These are phyloP conservation scores for Cerioporus squamosus DNA, from an alignment of 1,284 basidiomycete species.

Conservation along the genomic window DNA sequence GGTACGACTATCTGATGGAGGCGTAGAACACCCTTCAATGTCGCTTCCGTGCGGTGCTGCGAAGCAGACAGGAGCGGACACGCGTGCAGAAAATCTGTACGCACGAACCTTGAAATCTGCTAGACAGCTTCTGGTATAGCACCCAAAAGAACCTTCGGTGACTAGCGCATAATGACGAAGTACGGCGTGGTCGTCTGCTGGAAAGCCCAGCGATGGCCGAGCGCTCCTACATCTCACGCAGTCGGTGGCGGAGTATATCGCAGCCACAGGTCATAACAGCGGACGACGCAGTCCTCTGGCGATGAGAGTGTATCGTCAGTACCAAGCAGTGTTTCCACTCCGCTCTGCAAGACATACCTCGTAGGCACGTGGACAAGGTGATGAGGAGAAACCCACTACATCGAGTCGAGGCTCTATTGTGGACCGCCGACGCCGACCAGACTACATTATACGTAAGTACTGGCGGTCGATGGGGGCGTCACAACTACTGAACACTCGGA, in stretches of 20 bases:
- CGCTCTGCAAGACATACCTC: no score
- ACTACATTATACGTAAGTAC: constrained; percentile 3
- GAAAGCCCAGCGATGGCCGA: not conserved
- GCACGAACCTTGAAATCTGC: not conserved
- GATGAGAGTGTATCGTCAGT: no score
- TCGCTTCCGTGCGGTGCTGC: constrained; percentile 3
- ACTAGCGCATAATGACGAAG: constrained; percentile 5
- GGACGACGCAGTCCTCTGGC: no score
- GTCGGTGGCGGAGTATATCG: not conserved
- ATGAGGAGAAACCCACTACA: no score
- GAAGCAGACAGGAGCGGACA: not conserved
- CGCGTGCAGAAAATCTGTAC: not conserved
- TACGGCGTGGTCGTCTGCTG: not conserved
- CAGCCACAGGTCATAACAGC: not conserved
- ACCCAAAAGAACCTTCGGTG: not conserved
- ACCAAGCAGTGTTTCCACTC: no score
- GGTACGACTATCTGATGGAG: not conserved
- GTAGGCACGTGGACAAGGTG: no score
- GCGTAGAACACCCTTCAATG: not conserved
- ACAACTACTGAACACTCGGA: not conserved
- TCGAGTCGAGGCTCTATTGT: not conserved
- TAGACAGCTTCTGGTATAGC: not conserved
- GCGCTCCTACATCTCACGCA: not conserved
- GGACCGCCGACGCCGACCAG: not conserved
- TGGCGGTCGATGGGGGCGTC: not conserved